These are phyloP conservation scores for Suillus subaureus DNA, from an alignment of 768 basidiomycete species.

Conservation along the genomic window DNA sequence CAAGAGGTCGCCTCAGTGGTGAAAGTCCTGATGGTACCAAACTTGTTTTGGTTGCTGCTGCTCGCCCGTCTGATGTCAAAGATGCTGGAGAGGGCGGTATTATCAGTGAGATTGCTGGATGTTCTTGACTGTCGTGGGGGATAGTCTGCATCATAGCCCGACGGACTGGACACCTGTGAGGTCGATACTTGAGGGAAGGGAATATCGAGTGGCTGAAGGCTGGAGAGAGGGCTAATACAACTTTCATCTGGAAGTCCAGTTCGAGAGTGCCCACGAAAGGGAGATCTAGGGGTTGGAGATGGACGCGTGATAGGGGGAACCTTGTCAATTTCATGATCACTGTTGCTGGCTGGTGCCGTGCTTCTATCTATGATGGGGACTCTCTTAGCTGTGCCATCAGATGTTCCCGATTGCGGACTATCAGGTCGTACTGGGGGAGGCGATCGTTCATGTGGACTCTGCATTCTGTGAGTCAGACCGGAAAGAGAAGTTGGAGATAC, in stretches of 20 bases:
- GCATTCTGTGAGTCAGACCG: constrained; percentile 43
- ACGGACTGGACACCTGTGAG: constrained; percentile 40
- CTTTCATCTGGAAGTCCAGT: constrained; percentile 18
- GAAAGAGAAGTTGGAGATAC: constrained; percentile 38
- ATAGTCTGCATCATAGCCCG: constrained; percentile 35
- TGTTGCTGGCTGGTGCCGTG: constrained; percentile 17
- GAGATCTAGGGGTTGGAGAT: constrained; percentile 51
- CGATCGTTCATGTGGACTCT: constrained; percentile 49
- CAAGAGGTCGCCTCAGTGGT: constrained; percentile 78
- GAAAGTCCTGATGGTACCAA: constrained; percentile 79
- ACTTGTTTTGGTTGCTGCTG: constrained; percentile 56
- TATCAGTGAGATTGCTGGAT: constrained; percentile 62
- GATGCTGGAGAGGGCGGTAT: constrained; percentile 60
- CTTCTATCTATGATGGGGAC: constrained; percentile 19
- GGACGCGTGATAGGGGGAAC: constrained; percentile 37
- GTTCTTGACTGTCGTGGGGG: constrained; percentile 63
- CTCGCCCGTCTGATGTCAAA: constrained; percentile 52
- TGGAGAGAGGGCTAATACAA: constrained; percentile 13
- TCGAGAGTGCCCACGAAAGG: constrained; percentile 45
- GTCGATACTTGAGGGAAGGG: constrained; percentile 39
- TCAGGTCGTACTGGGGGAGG: constrained; percentile 57
- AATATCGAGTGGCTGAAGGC: constrained; percentile 26
- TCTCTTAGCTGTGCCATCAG: constrained; percentile 34
- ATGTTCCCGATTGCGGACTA: constrained; percentile 53
- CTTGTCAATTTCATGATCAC: constrained; percentile 37